These are phyloP conservation scores for Neofusicoccum kwambonambiense DNA, from an alignment of 2,329 filamentous ascomycete species.

Conservation along the genomic window DNA sequence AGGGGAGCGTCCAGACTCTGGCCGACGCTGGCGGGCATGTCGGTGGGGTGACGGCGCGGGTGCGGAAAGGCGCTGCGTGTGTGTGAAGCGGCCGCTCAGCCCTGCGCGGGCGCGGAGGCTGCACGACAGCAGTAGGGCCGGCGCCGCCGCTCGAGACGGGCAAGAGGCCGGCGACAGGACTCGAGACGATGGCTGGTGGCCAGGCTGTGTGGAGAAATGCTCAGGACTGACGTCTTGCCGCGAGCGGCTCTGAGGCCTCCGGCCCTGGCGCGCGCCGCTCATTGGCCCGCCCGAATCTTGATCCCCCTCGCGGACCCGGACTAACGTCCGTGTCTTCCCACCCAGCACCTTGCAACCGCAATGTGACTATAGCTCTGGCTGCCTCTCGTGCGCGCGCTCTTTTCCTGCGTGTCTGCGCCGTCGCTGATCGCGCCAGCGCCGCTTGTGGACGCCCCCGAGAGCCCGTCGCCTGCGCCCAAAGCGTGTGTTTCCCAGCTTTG, in stretches of 20 bases:
- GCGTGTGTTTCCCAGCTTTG: background rate
- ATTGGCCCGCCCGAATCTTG: background rate
- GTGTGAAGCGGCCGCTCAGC: background rate
- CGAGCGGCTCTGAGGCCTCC: slow-evolving; percentile 3
- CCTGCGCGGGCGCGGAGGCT: background rate
- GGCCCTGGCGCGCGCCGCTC: background rate
- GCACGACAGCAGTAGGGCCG: background rate
- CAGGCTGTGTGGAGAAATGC: slow-evolving; percentile 6
- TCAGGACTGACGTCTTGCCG: background rate
- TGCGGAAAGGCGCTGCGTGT: too few relatives aligned
- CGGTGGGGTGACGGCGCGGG: background rate
- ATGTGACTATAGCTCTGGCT: slow-evolving; percentile 2
- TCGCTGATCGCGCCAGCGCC: background rate
- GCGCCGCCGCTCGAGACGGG: background rate
- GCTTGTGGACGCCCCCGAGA: background rate
- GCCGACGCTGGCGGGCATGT: background rate
- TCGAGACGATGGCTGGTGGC: background rate
- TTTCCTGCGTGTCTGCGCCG: background rate
- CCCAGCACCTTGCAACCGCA: slow-evolving; percentile 3
- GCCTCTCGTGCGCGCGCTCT: background rate
- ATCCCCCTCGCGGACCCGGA: background rate
- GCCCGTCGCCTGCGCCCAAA: background rate
- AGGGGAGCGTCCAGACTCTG: background rate
- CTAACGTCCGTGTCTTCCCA: background rate
- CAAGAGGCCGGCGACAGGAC: background rate